These are phyloP conservation scores for Suillus decipiens DNA, from an alignment of 768 basidiomycete genomes.

Conservation along the genomic window DNA sequence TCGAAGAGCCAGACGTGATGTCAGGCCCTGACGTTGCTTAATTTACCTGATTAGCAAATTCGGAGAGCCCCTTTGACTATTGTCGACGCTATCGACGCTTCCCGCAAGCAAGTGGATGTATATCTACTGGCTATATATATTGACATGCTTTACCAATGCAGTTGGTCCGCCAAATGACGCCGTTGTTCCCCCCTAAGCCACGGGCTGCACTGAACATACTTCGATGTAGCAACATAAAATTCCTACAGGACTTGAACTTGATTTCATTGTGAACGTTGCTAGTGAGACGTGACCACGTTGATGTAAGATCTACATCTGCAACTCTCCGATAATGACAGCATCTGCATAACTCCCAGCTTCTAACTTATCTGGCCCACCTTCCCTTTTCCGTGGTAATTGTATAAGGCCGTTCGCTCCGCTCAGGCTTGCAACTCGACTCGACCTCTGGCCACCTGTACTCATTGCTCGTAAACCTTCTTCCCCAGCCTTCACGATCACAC, in stretches of 20 bases:
- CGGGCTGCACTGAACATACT: background rate
- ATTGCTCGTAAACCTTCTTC: constrained; percentile 56
- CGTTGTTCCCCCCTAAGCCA: background rate
- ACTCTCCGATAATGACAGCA: constrained; percentile 71
- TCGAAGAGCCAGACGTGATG: background rate
- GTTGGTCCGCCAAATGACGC: background rate
- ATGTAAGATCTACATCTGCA: constrained; percentile 33
- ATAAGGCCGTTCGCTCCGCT: constrained; percentile 81
- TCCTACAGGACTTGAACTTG: background rate
- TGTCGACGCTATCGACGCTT: background rate
- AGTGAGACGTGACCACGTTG: background rate
- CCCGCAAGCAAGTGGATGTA: background rate
- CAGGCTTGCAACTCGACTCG: constrained; percentile 78
- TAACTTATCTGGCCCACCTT: constrained; percentile 38
- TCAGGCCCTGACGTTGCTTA: background rate
- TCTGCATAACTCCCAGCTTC: constrained; percentile 56
- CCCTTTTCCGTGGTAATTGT: constrained; percentile 53
- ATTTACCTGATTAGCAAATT: background rate
- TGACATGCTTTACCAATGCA: background rate
- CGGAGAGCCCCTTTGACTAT: background rate
- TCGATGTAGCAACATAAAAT: background rate
- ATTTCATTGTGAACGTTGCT: background rate
- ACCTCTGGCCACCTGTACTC: constrained; percentile 87
- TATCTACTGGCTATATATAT: background rate
- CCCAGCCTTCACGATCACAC: constrained; percentile 57